Percentiles rank a stretch among this genome's conserved stretches.
Evolutionary conservation across 2,329 filamentous ascomycete genomes (phyloP).

Genomic region (Leptodontidium sp.): DNA sequence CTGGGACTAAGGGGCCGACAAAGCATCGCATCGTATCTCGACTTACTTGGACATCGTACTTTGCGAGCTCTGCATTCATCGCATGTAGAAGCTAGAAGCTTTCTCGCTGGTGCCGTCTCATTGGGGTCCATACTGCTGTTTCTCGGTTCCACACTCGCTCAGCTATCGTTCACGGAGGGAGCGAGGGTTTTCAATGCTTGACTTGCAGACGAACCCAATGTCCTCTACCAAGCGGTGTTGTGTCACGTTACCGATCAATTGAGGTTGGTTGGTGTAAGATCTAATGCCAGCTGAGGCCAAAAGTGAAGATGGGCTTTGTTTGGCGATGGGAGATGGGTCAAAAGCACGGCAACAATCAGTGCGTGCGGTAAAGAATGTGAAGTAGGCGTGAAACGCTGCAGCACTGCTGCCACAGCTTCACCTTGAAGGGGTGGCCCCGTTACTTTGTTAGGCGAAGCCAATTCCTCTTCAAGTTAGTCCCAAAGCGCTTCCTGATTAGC

Average conservation of each 20-base stretch:
- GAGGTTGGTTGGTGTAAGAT: not conserved
- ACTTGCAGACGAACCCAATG: not conserved
- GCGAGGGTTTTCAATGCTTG: not conserved
- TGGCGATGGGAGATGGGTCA: not conserved
- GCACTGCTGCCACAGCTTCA: not conserved
- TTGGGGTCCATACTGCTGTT: not conserved
- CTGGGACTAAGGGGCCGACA: not conserved
- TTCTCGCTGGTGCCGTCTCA: not conserved
- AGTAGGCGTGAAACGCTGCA: not conserved
- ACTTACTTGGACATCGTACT: constrained; percentile 10
- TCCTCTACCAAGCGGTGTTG: too few relatives aligned
- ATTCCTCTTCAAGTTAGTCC: too few relatives aligned
- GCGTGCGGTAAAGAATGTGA: not conserved
- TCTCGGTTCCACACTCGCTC: not conserved
- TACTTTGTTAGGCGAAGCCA: too few relatives aligned
- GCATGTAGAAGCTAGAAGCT: constrained; percentile 6
- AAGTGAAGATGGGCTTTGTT: not conserved
- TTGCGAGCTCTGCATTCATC: constrained; percentile 16
- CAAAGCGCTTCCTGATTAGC: too few relatives aligned
- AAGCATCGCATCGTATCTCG: not conserved
- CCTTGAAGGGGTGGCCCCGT: too few relatives aligned
- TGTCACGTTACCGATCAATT: too few relatives aligned
- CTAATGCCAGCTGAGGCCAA: not conserved
- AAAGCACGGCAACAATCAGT: not conserved
- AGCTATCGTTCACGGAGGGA: not conserved